Conservation (phyloP, 2,329 filamentous ascomycete genomes). For the Colletotrichum zoysiae region DNA sequence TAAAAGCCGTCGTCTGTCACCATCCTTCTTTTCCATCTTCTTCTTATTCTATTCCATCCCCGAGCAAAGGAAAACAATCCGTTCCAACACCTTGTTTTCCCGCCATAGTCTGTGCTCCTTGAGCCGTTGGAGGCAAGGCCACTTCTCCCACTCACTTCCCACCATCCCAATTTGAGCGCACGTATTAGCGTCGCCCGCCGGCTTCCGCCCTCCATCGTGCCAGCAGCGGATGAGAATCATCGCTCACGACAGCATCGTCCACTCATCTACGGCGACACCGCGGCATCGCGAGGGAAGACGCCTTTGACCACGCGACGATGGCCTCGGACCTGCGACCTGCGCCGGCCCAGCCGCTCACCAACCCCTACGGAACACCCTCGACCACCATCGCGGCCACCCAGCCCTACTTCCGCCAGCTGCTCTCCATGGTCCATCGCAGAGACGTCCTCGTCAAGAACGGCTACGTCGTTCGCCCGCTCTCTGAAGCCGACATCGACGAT, state of each 20-base stretch:
- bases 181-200: not conserved
- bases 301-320: not conserved
- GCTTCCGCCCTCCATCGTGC: not conserved
- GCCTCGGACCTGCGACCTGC: not conserved
- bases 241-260: not conserved
- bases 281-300: not conserved
- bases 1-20: not conserved
- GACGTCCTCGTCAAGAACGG: constrained; percentile 45
- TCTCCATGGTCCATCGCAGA: constrained; percentile 40
- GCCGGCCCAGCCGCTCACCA: not conserved
- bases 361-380: constrained; percentile 32
- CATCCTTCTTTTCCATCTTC: not conserved
- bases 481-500: constrained; percentile 46
- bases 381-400: constrained; percentile 42
- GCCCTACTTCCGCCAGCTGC: constrained; percentile 43
- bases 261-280: not conserved
- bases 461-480: constrained; percentile 47
- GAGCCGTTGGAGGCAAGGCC: not conserved
- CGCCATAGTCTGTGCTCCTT: too few relatives aligned
- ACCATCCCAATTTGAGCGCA: too few relatives aligned
- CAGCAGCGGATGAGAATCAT: not conserved
- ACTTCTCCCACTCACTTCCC: not conserved
- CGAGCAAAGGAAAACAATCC: not conserved
- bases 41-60: too few relatives aligned
- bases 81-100: not conserved